Base-by-base conservation (phyloP, 2,329 filamentous ascomycete species). In the Gaeumannomyces tritici region DNA sequence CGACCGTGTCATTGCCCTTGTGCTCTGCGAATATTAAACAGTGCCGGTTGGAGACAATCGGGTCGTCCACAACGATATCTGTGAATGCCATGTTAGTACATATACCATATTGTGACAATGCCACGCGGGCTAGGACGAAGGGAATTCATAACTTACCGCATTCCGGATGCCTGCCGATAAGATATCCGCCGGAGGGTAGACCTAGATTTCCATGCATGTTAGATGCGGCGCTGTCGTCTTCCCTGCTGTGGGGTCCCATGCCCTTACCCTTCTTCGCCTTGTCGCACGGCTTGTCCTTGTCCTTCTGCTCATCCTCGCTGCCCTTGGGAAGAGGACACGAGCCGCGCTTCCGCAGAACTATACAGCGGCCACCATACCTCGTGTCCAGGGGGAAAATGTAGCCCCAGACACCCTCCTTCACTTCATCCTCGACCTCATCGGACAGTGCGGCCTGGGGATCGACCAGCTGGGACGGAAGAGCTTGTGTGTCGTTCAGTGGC, bases 81-180 rank as follows among this genome's bases (percentile, higher is more conserved):
- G 63, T 18, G n/a, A 28, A 18, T 24, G 28, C 21, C 3, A 13
- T 26, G 65, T 68, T 59, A 70, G 66, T 55, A 57, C 13, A 5
- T 18, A 4, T 9, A 9, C 42, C 21, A 9, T n/a, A 51, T 24
- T 21, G 21, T 8, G 24, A 18, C 7, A 24, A 24, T 6, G 4
- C 11, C 2, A 51, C 18, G 21, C 7, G 7, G 42, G 24, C 24
- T 21, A 9, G 56, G 15, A 11, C 4, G 28, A 3, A 58, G 57
- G 59, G n/a, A 21, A 61, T 26, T 54, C 55, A 64, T 55, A 61
- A 81, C 89, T 72, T 82, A 93, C 90, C 91, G 74, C 95, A 98
- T 76, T 99, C 95, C 2, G 89, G 88, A 77, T 99, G 95, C 66
- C 95, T 85, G 51, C 95, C 95, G 65, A 99, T 89, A 62, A 99